These are phyloP conservation scores for Claviceps pazoutovae DNA, from an alignment of 2,329 filamentous ascomycete species.

Conservation along the genomic window DNA sequence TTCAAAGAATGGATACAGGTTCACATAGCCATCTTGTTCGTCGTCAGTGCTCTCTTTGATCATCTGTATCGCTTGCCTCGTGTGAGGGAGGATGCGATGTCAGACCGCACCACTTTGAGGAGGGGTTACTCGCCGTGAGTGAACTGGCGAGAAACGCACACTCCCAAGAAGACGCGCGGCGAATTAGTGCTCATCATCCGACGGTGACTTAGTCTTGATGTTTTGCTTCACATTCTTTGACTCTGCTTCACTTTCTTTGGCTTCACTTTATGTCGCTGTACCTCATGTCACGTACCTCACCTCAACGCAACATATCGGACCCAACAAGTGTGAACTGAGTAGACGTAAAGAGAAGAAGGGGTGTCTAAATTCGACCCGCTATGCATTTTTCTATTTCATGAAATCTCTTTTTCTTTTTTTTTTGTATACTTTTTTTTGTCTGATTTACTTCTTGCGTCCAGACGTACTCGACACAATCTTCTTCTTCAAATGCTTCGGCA, in stretches of 20 bases:
- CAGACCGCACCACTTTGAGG: constrained; percentile 14
- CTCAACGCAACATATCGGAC: no score
- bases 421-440: constrained; percentile 2
- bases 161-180: constrained; percentile 13
- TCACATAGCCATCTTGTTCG: neutral
- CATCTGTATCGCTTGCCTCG: constrained; percentile 10
- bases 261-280: no score
- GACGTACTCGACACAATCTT: constrained; percentile 53
- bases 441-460: constrained; percentile 44
- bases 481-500: constrained; percentile 94
- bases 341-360: no score
- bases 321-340: no score
- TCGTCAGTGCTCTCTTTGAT: constrained; percentile 41
- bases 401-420: neutral
- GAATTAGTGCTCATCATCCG: constrained; percentile 33
- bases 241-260: no score
- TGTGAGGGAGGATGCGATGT: neutral
- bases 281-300: no score
- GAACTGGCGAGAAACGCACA: constrained; percentile 16
- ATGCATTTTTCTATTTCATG: no score
- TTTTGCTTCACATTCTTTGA: no score
- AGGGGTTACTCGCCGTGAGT: constrained; percentile 20
- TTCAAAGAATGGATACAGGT: no score
- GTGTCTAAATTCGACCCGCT: no score
- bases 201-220: constrained; percentile 12